Base-by-base conservation (phyloP, 2,329 filamentous ascomycete genomes). In the Penicillium sp. region DNA sequence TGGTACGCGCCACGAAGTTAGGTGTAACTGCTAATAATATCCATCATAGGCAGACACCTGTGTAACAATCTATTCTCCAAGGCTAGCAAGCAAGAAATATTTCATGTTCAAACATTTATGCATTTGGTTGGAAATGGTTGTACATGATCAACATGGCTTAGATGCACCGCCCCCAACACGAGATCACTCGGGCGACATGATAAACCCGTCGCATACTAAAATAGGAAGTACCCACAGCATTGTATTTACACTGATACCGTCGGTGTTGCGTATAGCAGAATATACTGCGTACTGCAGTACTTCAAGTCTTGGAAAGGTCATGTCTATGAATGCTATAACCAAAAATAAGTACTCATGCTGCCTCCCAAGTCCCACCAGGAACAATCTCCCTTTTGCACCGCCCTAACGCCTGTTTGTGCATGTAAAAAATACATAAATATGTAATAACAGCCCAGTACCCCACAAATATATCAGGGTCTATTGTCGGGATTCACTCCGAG, bases 401-500 rank as follows among this genome's bases (percentile, higher is more conserved):
- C 23, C 44, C 7, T 31, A 46, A 46, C 44, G 44, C 44, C 44
- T 46, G 26, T 29, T 27, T 37, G 35, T 49, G 46, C 31, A 49
- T 27, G 31, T 25, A 48, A 37, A 25, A 48, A 25, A 27, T 18
- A 20, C 23, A 45, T 2, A 14, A 48, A 48, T 29, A n/a, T n/a
- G n/a, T n/a, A 12, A 8, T 22, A 20, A 40, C 18, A 40, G 37
- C 37, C 18, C 26, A 31, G 26, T 27, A 31, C 15, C 15, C 26
- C 15, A 20, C 26, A 12, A 44, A 44, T 11, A 31, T 29, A 45
- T 45, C 25, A 18, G 37, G 37, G 18, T 18, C 25, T 45, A 37
- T 26, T 35, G 41, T 41, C 33, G 33, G 11, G 58, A 62, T 59
- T 52, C 51, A 54, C 50, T 46, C 31, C 50, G 50, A 27, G 18